These are phyloP conservation scores for Dalechampia spathulata DNA, from an alignment of 441 rosid genomes.

Conservation along the genomic window DNA sequence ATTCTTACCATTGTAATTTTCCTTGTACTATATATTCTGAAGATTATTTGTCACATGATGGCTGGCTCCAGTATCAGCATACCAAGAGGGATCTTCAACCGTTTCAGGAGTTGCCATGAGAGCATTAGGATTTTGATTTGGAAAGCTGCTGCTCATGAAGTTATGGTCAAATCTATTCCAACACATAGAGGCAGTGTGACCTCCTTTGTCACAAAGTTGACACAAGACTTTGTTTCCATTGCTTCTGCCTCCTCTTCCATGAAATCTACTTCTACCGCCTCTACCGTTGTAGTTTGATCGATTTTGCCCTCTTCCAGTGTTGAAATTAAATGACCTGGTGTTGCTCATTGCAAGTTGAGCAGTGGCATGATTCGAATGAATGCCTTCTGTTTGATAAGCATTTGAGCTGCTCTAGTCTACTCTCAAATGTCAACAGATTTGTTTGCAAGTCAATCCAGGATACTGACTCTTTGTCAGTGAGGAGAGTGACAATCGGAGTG, in stretches of 20 bases:
- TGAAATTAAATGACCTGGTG: neutral
- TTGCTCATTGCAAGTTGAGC: neutral
- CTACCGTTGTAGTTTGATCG: neutral
- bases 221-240: neutral
- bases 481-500: neutral
- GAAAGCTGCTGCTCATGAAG: neutral
- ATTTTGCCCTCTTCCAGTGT: neutral
- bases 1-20: neutral
- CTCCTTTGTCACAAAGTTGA: neutral
- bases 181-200: neutral
- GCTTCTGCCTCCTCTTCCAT: neutral
- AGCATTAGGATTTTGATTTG: neutral
- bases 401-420: neutral
- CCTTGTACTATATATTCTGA: neutral
- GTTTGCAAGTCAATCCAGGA: neutral
- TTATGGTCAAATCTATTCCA: neutral
- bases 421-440: neutral
- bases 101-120: neutral
- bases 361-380: neutral
- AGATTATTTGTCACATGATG: neutral
- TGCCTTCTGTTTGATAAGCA: neutral
- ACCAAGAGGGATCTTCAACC: neutral
- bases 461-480: neutral
- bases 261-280: neutral
- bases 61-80: neutral